phyloP scores from a whole-genome alignment of 148 eudicot species.

The Diospyros kaki region DNA sequence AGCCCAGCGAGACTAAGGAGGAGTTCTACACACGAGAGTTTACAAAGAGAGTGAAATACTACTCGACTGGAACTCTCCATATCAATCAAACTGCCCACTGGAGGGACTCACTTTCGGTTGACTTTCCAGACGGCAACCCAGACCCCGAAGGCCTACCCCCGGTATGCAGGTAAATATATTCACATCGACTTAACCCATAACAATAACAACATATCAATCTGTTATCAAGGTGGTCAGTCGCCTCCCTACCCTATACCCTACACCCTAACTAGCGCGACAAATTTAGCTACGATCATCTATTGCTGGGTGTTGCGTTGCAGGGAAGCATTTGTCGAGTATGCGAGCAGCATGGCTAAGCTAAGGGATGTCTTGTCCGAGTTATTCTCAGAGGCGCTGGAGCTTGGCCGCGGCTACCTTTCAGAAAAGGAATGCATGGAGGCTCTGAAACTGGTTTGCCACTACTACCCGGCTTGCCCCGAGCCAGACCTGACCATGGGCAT shows the following conservation, averaged over 20 bases:
- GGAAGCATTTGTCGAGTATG: slow-evolving; percentile 33
- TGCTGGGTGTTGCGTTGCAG: slow-evolving; percentile 13
- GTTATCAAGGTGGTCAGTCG: too few species aligned
- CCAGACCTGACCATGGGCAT: slow-evolving; percentile 50
- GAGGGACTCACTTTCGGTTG: slow-evolving; percentile 50
- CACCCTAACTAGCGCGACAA: too few species aligned
- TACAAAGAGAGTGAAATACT: slow-evolving; percentile 35
- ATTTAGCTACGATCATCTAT: too few species aligned
- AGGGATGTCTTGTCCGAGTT: slow-evolving; percentile 28
- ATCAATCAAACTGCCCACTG: slow-evolving; percentile 37
- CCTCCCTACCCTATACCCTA: too few species aligned
- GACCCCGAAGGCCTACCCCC: slow-evolving; percentile 41
- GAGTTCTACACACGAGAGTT: slow-evolving; percentile 37
- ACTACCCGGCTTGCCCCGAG: slow-evolving; percentile 57
- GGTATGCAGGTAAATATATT: slow-evolving; percentile 36
- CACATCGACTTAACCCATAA: too few species aligned
- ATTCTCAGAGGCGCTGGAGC: slow-evolving; percentile 52
- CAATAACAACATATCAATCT: too few species aligned
- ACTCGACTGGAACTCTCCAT: slow-evolving; percentile 29
- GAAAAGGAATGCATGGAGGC: slow-evolving; percentile 43
- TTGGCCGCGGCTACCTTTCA: slow-evolving; percentile 30
- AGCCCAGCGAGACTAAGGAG: slow-evolving; percentile 43
- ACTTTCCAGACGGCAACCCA: slow-evolving; percentile 35
- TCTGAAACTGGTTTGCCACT: slow-evolving; percentile 46
- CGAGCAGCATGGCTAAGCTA: slow-evolving; percentile 23